Conservation (phyloP, 1,284 basidiomycete genomes). For the Boletellus deceptivus region DNA sequence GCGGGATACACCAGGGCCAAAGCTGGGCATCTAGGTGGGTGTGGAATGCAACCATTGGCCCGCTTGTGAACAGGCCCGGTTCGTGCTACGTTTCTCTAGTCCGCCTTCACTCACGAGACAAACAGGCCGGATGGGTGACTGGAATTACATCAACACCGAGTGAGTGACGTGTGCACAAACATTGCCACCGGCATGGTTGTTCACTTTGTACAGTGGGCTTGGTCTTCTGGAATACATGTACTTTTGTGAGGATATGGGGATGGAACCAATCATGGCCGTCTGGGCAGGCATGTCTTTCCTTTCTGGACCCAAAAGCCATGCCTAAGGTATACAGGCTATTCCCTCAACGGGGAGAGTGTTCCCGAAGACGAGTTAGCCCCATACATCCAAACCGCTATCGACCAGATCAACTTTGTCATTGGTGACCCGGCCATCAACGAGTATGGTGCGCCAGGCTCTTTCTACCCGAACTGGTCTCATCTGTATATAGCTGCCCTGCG, state of each 20-base stretch:
- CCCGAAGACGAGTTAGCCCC: slow-evolving; percentile 51
- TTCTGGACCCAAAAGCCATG: not conserved
- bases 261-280: slow-evolving; percentile 68
- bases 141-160: slow-evolving; percentile 67
- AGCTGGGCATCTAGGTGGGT: slow-evolving; percentile 57
- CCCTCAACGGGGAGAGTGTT: slow-evolving; percentile 51
- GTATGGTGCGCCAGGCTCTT: slow-evolving; percentile 5
- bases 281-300: slow-evolving; percentile 47
- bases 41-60: slow-evolving; percentile 62
- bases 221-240: slow-evolving; percentile 62
- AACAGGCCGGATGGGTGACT: slow-evolving; percentile 53
- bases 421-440: slow-evolving; percentile 41
- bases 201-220: slow-evolving; percentile 44
- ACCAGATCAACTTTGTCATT: slow-evolving; percentile 70
- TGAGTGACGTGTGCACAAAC: slow-evolving; percentile 24
- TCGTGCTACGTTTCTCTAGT: not conserved
- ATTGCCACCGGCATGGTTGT: not conserved
- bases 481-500: slow-evolving; percentile 50
- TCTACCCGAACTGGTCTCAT: not conserved
- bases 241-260: slow-evolving; percentile 59
- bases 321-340: slow-evolving; percentile 41
- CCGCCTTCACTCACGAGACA: not conserved
- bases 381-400: slow-evolving; percentile 63
- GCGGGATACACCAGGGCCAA: slow-evolving; percentile 42
- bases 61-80: slow-evolving; percentile 40